Evolutionary conservation across 192 early-diverging fungal genomes (phyloP).

Genomic region (Haplosporangium gracile): DNA sequence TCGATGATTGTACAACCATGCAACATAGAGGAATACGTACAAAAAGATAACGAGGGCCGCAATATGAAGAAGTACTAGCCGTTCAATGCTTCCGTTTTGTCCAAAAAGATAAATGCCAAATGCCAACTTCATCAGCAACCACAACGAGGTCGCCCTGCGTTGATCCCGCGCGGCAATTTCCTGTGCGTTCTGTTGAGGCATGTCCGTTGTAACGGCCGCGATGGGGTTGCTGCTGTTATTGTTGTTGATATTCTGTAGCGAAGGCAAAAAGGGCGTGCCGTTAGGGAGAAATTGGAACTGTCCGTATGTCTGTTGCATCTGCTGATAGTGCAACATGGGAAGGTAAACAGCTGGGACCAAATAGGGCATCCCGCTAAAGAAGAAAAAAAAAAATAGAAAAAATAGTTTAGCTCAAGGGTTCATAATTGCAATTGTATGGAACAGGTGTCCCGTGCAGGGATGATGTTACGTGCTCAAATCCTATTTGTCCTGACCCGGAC

Average conservation of each 20-base stretch:
- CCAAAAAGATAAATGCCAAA: constrained; percentile 72
- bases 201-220: constrained; percentile 8
- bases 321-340: constrained; percentile 41
- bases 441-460: not conserved
- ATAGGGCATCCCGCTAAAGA: constrained; percentile 60
- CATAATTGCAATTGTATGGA: not conserved
- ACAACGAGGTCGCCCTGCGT: constrained; percentile 62
- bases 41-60: constrained; percentile 71
- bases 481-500: constrained; percentile 37
- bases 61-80: constrained; percentile 69
- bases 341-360: constrained; percentile 43
- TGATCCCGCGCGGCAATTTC: constrained; percentile 49
- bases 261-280: constrained; percentile 3
- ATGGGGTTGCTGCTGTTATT: constrained; percentile 14
- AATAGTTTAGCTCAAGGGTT: constrained; percentile 1
- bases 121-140: constrained; percentile 72
- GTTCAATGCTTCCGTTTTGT: constrained; percentile 70
- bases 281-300: not conserved
- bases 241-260: constrained; percentile 14
- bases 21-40: constrained; percentile 24
- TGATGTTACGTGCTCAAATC: constrained; percentile 42
- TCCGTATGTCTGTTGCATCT: constrained; percentile 20
- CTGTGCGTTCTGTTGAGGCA: constrained; percentile 31
- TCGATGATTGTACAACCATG: not conserved
- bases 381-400: not conserved